A percentile compares a stretch with the other conserved stretches of the same genome.
Conservation (phyloP, 148 eudicot species). For the Selenicereus undatus region DNA sequence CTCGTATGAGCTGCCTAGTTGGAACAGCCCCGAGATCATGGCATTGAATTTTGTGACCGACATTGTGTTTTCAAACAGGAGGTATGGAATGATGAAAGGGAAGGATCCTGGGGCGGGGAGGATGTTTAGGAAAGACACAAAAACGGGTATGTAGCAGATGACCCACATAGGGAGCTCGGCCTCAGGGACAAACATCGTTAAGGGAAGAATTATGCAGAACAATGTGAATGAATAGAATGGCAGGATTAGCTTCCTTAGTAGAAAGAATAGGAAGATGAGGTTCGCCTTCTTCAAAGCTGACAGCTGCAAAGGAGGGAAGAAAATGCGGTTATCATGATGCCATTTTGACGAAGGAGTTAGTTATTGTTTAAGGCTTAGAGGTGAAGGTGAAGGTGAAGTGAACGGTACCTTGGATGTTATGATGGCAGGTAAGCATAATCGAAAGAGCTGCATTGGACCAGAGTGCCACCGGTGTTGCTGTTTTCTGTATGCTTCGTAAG, state of each 20-base stretch:
- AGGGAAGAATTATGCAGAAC: slow-evolving; percentile 75
- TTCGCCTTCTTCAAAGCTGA: slow-evolving; percentile 67
- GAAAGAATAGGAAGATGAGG: slow-evolving; percentile 69
- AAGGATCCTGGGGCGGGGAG: slow-evolving; percentile 69
- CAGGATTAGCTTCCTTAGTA: slow-evolving; percentile 65
- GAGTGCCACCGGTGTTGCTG: slow-evolving; percentile 95
- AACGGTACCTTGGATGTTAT: slow-evolving; percentile 53
- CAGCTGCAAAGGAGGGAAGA: slow-evolving; percentile 41
- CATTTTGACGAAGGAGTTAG: background rate
- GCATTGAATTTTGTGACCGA: slow-evolving; percentile 89
- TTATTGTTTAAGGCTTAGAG: background rate
- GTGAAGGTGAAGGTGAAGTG: background rate
- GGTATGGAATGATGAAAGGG: slow-evolving; percentile 84
- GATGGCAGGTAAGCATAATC: slow-evolving; percentile 61
- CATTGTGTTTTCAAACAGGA: slow-evolving; percentile 86
- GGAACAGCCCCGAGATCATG: slow-evolving; percentile 78
- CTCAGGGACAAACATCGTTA: slow-evolving; percentile 85
- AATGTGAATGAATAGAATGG: slow-evolving; percentile 90
- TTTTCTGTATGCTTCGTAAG: slow-evolving; percentile 78
- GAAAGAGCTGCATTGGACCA: slow-evolving; percentile 87
- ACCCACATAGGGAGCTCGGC: slow-evolving; percentile 75
- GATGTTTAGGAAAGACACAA: slow-evolving; percentile 69
- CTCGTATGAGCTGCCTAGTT: slow-evolving; percentile 68
- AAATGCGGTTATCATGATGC: background rate
- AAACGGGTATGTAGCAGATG: slow-evolving; percentile 61